Evolutionary conservation across 1,284 basidiomycete species (phyloP), one percentile per base, ranked within the genome.

Genomic region (Fistulinella cinereoalba): DNA sequence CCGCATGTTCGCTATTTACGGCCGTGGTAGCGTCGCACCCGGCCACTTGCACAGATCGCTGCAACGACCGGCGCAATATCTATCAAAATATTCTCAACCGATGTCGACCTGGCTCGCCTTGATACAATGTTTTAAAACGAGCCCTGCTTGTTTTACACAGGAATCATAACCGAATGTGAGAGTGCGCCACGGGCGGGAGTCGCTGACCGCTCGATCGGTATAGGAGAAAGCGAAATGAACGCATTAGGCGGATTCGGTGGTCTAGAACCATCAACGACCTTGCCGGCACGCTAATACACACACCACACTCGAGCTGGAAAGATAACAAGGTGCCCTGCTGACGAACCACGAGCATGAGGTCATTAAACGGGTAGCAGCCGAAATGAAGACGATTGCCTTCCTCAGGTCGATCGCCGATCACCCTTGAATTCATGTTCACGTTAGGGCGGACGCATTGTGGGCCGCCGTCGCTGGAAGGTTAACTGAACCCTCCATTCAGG

Each of bases 1-100:
- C 51, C 60, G 53, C 65, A 48, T 64, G 65, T 66, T 53, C 40
- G 19, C 43, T 38, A 47, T 52, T 58, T 63, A 48, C 46, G 59
- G 52, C 24, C 36, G 51, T 48, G 43, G 44, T 45, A n/a, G 54
- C 38, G 33, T 37, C 37, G 44, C 25, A 22, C 39, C 37, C 46
- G 49, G 43, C 52, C 47, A 11, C 40, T 45, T 12, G n/a, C n/a
- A n/a, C n/a, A n/a, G n/a, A n/a, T n/a, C n/a, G n/a, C n/a, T n/a
- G n/a, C n/a, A n/a, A n/a, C n/a, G 48, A 31, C 16, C 16, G 45
- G 23, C 25, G 6, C 27, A 16, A 23, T 44, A 24, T 27, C 43
- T 43, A 45, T 31, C 27, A 8, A 44, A 53, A 27, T 10, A 41
- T 39, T 16, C 7, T n/a, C n/a, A n/a, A n/a, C n/a, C n/a, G n/a